Evolutionary conservation across 495 filamentous ascomycete genomes (phyloP), one percentile per base, ranked within the genome.

Genomic region (Tuber aestivum): DNA sequence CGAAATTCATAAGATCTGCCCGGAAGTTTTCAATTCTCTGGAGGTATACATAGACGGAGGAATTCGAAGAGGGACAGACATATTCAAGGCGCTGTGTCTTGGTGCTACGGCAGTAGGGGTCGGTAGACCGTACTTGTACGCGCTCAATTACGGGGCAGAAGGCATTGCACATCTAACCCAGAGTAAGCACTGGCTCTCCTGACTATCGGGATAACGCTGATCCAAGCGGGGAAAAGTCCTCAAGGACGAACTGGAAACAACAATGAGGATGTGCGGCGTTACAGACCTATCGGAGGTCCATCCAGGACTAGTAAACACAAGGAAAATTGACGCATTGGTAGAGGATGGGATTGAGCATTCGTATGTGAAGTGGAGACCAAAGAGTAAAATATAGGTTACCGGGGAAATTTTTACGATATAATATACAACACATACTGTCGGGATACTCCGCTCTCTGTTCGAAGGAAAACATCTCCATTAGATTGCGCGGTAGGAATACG

Each of bases 241-340:
- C 74, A 88, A 88, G 80, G 92, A 94, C 79, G 93, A 95, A 81
- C 83, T 95, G 44, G 89, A 92, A 79, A 92, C 90, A 7, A 90
- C 92, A 9, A 95, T 95, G 92, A 88, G 89, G 50, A 90, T 93
- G 84, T 90, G 87, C 76, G 93, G 92, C 4, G 88, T 95, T 45
- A 93, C 90, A 40, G 86, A 90, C 73, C 84, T 95, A 12, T 86
- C 88, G n/a, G 86, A 93, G 84, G 88, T 90, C 14, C 88, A 91
- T 79, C 91, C 92, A 1, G 90, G 90, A 20, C 77, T 92, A 68
- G 84, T 93, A 70, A 90, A 93, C 82, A 93, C 92, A 10, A 84
- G 85, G 10, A 90, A 88, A 74, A 85, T 94, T n/a, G 92, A 94
- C 78, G 88, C 91, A 79, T 83, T 93, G 38, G 85, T 93, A 50